phyloP scores from a whole-genome alignment of 495 filamentous ascomycete genomes.

The Polyplosphaeria fusca region DNA sequence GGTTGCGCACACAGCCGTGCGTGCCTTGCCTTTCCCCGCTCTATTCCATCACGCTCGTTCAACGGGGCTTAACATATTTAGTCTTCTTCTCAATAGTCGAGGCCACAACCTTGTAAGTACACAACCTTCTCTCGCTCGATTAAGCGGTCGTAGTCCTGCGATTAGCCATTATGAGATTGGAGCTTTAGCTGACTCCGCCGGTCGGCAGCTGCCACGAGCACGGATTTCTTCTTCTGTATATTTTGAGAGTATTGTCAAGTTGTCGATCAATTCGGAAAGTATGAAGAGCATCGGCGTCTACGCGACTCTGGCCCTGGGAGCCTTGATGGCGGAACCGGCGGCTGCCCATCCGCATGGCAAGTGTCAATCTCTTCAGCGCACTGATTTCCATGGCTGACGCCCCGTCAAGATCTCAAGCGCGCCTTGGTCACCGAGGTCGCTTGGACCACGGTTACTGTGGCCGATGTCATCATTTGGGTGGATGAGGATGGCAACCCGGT shows the following conservation, averaged over 20 bases:
- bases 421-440: conserved; percentile 42
- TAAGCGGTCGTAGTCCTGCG: too few species aligned
- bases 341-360: conserved; percentile 49
- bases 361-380: not conserved
- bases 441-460: conserved; percentile 34
- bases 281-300: conserved; percentile 45
- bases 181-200: conserved; percentile 21
- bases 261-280: not conserved
- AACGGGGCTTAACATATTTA: not conserved
- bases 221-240: not conserved
- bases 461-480: conserved; percentile 61
- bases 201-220: not conserved
- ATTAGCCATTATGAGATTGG: not conserved
- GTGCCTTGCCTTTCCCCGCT: conserved; percentile 12
- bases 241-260: not conserved
- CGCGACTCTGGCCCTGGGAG: conserved; percentile 1
- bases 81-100: conserved; percentile 1
- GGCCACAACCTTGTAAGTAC: not conserved
- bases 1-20: not conserved
- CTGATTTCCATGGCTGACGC: conserved; percentile 20
- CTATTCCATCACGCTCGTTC: conserved; percentile 22
- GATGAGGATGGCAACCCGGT: conserved; percentile 58
- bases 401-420: conserved; percentile 33
- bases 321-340: conserved; percentile 37
- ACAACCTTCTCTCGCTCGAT: too few species aligned